Evolutionary conservation across 2,329 filamentous ascomycete species (phyloP).

Genomic region (Purpureocillium lavendulum): DNA sequence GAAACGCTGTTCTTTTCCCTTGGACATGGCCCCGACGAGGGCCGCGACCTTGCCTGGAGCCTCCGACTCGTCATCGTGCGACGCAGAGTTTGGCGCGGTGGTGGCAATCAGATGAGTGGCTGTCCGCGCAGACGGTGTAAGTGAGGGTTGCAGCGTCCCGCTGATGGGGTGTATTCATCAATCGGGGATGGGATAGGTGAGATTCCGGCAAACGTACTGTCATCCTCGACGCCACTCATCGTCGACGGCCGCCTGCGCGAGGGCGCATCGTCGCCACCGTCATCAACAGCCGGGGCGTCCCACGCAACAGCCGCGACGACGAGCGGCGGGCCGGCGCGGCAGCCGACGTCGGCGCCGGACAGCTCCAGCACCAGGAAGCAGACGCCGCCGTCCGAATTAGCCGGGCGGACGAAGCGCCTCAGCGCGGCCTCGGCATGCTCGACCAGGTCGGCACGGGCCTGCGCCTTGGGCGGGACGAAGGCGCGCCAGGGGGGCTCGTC

Average conservation of each 20-base stretch:
- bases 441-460: neutral
- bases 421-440: neutral
- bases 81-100: neutral
- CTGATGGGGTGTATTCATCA: too few relatives aligned
- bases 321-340: neutral
- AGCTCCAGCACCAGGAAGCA: constrained; percentile 9
- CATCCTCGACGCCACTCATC: neutral
- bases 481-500: constrained; percentile 9
- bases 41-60: neutral
- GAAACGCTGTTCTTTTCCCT: constrained; percentile 2
- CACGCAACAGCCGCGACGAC: constrained; percentile 9
- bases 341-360: neutral
- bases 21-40: neutral
- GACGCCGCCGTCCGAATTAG: neutral
- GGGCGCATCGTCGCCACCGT: neutral
- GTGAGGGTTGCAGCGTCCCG: too few relatives aligned
- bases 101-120: too few relatives aligned
- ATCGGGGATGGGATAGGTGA: too few relatives aligned
- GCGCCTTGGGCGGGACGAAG: constrained; percentile 4
- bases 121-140: too few relatives aligned
- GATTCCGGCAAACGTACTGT: neutral
- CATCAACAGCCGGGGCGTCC: constrained; percentile 4
- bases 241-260: neutral
- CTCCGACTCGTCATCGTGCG: neutral
- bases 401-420: constrained; percentile 2